Conservation (phyloP, 2,329 filamentous ascomycete species). For the Dothiorella sarmentorum region DNA sequence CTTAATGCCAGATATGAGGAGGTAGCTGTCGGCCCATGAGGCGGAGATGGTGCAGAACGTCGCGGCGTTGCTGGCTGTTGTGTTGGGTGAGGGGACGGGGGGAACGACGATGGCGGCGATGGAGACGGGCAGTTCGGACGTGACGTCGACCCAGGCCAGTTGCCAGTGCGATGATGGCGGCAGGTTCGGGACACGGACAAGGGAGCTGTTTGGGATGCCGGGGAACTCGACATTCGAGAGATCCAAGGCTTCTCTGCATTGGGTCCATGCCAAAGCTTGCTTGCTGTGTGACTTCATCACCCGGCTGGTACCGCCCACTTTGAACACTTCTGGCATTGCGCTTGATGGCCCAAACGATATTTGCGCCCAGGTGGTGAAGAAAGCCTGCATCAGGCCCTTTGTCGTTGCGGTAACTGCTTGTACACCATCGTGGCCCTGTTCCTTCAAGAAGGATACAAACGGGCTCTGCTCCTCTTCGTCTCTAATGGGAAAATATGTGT, state of each 20-base stretch:
- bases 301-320: not conserved
- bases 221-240: not conserved
- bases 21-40: too few relatives aligned
- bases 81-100: not conserved
- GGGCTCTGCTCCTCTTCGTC: not conserved
- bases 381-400: not conserved
- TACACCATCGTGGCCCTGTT: not conserved
- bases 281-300: not conserved
- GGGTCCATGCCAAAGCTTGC: not conserved
- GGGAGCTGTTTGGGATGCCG: not conserved
- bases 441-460: not conserved
- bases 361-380: not conserved
- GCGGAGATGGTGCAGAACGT: not conserved
- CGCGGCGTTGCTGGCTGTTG: too few relatives aligned
- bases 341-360: not conserved
- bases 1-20: too few relatives aligned
- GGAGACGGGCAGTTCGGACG: not conserved
- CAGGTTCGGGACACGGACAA: fast-evolving
- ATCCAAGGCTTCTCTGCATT: not conserved
- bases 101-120: not conserved
- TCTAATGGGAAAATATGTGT: not conserved
- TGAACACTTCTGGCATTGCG: not conserved
- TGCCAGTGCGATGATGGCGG: not conserved
- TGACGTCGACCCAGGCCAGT: not conserved
- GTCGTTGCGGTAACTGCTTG: not conserved